Percentiles rank a stretch among this genome's conserved stretches.
Conservation (phyloP, 306 rosid genomes). For the Dryas drummondii region DNA sequence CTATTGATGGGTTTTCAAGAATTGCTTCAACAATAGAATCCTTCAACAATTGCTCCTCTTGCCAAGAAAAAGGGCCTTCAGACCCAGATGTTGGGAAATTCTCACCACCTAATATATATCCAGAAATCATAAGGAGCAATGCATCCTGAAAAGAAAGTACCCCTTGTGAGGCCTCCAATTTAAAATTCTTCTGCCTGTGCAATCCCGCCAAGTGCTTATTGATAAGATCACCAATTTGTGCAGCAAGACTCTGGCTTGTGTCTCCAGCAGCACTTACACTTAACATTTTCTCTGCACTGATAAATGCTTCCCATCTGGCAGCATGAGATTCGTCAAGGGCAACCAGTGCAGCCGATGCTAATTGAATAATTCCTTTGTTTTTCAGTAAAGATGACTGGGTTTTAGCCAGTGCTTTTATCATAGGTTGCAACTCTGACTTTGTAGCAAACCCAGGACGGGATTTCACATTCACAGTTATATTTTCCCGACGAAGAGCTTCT, state of each 20-base stretch:
- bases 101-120: conserved; percentile 88
- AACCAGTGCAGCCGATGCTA: conserved; percentile 69
- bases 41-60: conserved; percentile 83
- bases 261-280: conserved; percentile 74
- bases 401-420: conserved; percentile 71
- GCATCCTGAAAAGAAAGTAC: conserved; percentile 80
- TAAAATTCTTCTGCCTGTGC: conserved; percentile 44
- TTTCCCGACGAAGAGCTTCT: conserved; percentile 73
- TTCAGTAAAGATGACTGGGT: conserved; percentile 65
- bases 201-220: conserved; percentile 67
- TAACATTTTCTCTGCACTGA: conserved; percentile 70
- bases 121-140: conserved; percentile 65
- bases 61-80: conserved; percentile 96
- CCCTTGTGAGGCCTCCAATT: conserved; percentile 50
- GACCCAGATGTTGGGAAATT: conserved; percentile 85
- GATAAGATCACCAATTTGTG: conserved; percentile 83
- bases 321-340: conserved; percentile 69
- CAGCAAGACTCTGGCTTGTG: conserved; percentile 91
- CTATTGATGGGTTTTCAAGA: conserved; percentile 73
- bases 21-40: conserved; percentile 82
- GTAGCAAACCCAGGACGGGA: conserved; percentile 65
- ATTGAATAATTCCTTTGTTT: conserved; percentile 89
- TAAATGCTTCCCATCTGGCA: conserved; percentile 81
- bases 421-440: conserved; percentile 62
- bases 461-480: conserved; percentile 53